A percentile compares a stretch with the other conserved stretches of the same genome.
phyloP scores from a whole-genome alignment of 495 filamentous ascomycete species.

The Aspergillus homomorphus region DNA sequence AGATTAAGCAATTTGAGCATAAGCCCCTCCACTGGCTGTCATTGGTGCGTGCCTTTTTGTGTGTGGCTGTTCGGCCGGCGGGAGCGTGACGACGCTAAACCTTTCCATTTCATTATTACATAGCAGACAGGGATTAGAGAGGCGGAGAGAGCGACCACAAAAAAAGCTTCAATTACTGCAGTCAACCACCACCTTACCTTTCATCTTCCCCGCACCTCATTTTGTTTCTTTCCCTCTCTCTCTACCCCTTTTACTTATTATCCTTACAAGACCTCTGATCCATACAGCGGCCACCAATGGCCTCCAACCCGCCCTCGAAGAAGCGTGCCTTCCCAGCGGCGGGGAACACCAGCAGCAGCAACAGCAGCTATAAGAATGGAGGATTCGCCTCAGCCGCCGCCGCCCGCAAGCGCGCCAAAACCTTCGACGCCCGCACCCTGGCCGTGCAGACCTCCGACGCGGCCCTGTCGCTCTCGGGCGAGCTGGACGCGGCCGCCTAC shows the following conservation, averaged over 20 bases:
- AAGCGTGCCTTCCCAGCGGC: slow-evolving; percentile 33
- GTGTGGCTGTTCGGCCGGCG: slow-evolving; percentile 22
- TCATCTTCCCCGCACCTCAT: not conserved
- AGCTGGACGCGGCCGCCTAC: slow-evolving; percentile 78
- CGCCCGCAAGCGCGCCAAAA: slow-evolving; percentile 62
- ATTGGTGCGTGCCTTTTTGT: slow-evolving; percentile 22
- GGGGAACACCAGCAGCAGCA: slow-evolving; percentile 18
- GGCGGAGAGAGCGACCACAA: slow-evolving; percentile 11
- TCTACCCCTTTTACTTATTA: not conserved
- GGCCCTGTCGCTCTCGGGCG: slow-evolving; percentile 68
- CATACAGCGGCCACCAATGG: slow-evolving; percentile 27
- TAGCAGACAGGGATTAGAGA: slow-evolving; percentile 2
- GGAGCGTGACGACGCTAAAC: slow-evolving; percentile 27
- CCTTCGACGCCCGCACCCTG: slow-evolving; percentile 66
- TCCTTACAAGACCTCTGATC: not conserved
- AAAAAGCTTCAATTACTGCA: slow-evolving; percentile 5
- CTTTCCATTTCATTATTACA: slow-evolving; percentile 8
- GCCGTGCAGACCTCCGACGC: slow-evolving; percentile 67
- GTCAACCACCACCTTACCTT: not conserved
- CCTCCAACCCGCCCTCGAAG: slow-evolving; percentile 32
- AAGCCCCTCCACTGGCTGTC: slow-evolving; percentile 7
- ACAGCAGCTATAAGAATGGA: not conserved
- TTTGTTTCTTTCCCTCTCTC: not conserved
- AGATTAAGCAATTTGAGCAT: too few species aligned
- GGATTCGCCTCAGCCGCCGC: slow-evolving; percentile 16